Conservation (phyloP, 2,329 filamentous ascomycete species). For the Tolypocladium sp. region DNA sequence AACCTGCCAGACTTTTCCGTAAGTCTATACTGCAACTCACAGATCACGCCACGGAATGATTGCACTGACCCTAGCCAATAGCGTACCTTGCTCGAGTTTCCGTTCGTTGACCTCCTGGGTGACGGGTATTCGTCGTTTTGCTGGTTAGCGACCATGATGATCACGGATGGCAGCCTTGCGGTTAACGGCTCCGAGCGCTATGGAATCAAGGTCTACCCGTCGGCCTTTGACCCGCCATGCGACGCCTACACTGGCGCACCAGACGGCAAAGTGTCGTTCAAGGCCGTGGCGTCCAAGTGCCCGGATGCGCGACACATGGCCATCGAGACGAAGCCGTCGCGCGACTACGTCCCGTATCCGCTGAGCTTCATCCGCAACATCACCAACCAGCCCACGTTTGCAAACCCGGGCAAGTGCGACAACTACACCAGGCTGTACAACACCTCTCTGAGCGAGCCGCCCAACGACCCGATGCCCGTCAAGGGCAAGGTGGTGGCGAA, state of each 20-base stretch:
- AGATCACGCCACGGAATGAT: neutral
- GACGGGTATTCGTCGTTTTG: slow-evolving; percentile 42
- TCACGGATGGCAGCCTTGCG: slow-evolving; percentile 33
- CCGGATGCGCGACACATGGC: slow-evolving; percentile 6
- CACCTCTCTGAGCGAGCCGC: slow-evolving; percentile 21
- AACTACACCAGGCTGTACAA: slow-evolving; percentile 33
- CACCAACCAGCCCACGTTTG: slow-evolving; percentile 44
- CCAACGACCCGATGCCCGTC: slow-evolving; percentile 16
- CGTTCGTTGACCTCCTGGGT: slow-evolving; percentile 42
- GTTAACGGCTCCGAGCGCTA: slow-evolving; percentile 35
- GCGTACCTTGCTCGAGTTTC: slow-evolving; percentile 43
- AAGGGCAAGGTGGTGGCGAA: slow-evolving; percentile 12
- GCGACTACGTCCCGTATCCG: slow-evolving; percentile 16
- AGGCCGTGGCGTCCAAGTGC: slow-evolving; percentile 12
- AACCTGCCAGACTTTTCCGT: neutral
- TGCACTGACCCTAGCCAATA: slow-evolving; percentile 16
- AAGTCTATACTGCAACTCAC: neutral
- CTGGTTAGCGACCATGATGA: slow-evolving; percentile 37
- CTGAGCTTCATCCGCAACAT: slow-evolving; percentile 37
- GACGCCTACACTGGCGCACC: slow-evolving; percentile 30
- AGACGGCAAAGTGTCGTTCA: slow-evolving; percentile 5
- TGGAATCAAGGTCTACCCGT: slow-evolving; percentile 31
- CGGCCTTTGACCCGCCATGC: slow-evolving; percentile 35
- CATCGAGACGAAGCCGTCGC: slow-evolving; percentile 4
- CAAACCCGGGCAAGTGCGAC: slow-evolving; percentile 28